Conservation (phyloP, 2,329 filamentous ascomycete species). For the Colletotrichum echinochloae region DNA sequence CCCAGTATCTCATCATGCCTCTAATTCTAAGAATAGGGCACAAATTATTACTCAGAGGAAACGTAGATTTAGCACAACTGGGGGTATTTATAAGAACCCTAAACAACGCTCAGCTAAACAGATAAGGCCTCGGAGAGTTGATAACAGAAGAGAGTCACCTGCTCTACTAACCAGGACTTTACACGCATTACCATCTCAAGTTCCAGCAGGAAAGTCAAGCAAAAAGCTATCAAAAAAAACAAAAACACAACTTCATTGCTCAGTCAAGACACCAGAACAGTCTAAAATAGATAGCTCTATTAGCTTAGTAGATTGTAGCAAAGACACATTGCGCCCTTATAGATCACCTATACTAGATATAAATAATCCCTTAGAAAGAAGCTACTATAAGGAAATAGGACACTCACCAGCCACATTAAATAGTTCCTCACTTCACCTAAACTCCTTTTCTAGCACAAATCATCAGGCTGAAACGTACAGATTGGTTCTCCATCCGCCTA, state of each 20-base stretch:
- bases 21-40: neutral
- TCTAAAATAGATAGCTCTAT: neutral
- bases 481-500: slow-evolving; percentile 5
- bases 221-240: neutral
- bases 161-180: slow-evolving; percentile 14
- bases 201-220: neutral
- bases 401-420: neutral
- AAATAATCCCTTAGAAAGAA: neutral
- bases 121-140: neutral
- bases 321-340: neutral
- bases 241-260: neutral
- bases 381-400: neutral
- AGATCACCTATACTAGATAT: neutral
- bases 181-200: neutral
- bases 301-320: neutral
- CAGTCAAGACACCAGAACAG: neutral
- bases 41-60: slow-evolving; percentile 1
- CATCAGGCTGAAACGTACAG: neutral
- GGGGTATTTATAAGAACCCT: neutral
- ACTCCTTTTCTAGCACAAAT: neutral
- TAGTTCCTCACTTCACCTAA: neutral
- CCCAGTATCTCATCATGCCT: slow-evolving; percentile 3
- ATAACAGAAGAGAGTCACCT: neutral
- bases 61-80: neutral
- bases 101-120: neutral